Conservation (phyloP, 257 asterid species). For the Solanum ahanhuiri region DNA sequence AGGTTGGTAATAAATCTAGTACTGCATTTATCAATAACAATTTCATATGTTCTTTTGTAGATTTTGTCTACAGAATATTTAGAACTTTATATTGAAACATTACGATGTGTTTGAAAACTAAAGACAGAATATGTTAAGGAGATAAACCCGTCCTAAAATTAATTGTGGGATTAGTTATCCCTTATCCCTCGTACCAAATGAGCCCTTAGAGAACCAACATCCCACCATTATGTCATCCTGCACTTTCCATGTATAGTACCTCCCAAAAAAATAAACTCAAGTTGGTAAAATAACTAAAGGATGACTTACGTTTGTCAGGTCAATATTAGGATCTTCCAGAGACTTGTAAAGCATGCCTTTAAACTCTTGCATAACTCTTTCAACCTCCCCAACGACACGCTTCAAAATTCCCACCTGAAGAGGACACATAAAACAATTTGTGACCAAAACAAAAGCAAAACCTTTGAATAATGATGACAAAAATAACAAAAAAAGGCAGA, state of each 20-base stretch:
- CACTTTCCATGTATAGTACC: not conserved
- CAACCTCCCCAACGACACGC: conserved; percentile 94
- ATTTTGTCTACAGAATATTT: not conserved
- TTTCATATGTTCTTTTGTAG: not conserved
- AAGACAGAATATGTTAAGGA: not conserved
- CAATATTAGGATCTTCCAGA: conserved; percentile 94
- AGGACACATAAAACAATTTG: not conserved
- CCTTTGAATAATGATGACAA: not conserved
- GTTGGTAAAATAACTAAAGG: not conserved
- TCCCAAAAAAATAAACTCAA: not conserved
- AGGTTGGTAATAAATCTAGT: not conserved
- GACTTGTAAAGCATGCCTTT: conserved; percentile 88
- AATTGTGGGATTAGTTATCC: not conserved
- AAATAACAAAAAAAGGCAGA: not conserved
- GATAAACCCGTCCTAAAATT: not conserved
- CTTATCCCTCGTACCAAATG: not conserved
- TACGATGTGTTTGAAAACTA: not conserved
- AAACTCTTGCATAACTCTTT: conserved; percentile 90
- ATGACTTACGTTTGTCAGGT: conserved; percentile 66
- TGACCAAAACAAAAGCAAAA: not conserved
- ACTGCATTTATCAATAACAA: not conserved
- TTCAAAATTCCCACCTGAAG: conserved; percentile 88
- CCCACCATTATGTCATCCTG: not conserved
- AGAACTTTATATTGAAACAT: not conserved
- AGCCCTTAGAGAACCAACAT: not conserved